Base-by-base conservation (phyloP, 495 filamentous ascomycete genomes). In the Stereocaulon alpinum region DNA sequence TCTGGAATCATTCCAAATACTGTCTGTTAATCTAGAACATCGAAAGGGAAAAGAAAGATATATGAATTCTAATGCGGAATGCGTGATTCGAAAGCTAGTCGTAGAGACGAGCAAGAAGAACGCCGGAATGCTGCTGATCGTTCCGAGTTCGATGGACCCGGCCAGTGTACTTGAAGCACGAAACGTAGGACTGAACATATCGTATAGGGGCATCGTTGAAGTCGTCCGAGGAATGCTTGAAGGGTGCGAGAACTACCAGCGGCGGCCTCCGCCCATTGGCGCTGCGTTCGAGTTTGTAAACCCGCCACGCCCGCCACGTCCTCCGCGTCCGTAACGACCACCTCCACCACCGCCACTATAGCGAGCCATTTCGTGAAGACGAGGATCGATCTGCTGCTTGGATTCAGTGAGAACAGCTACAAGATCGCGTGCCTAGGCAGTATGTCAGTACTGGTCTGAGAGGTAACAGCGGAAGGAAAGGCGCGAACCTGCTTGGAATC, bases 351-450 rank as follows among this genome's bases (percentile, higher is more conserved):
- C 89, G 61, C 91, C 89, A 68, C 88, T 78, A 73, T 90, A 96
- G 70, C 93, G 88, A 58, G 84, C 85, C 93, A 97, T 97, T 78
- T 98, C 93, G 61, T 84, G 81, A 60, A 98, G 86, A 74, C 88
- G 84, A 67, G 93, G 93, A 68, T 97, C 94, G 73, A 98, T 90
- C 74, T 95, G 88, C 77, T 98, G 93, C 79, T 98, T 98, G 63
- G 93, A 91, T 74, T 98, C 93, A 64, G 84, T 86, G 64, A 98
- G 88, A 63, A 98, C 88, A 48, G 77, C 79, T 58, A 97, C 83
- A 68, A 98, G 85, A 76, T 98, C 93, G 79, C 94, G 90, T 74
- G 93, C 93, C 82, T 87, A 82, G 10, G 11, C 9, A 44, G 37
- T 4, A 22, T 34, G 32, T 62, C 27, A 58, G 53, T 42, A 37